These are phyloP conservation scores for Fusarium sp. DNA, from an alignment of 2,329 filamentous ascomycete genomes.

Conservation along the genomic window DNA sequence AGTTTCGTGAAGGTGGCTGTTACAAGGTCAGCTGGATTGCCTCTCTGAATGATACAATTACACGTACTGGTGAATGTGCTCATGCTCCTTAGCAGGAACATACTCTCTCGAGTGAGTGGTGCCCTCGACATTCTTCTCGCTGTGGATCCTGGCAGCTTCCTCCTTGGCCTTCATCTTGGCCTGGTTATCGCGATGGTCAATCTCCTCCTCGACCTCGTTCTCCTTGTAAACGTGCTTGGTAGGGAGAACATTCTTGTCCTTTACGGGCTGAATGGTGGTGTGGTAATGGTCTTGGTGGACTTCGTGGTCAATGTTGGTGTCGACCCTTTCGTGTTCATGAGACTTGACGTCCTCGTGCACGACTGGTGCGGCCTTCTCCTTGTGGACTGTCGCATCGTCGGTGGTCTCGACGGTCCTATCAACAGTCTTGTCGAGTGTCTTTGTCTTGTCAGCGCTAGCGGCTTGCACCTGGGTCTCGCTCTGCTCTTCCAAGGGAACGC, in stretches of 20 bases:
- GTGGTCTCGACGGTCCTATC: constrained; percentile 25
- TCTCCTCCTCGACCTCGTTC: constrained; percentile 26
- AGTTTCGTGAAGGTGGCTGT: constrained; percentile 28
- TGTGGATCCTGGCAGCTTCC: constrained; percentile 25
- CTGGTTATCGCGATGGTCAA: constrained; percentile 25
- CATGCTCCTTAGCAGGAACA: constrained; percentile 19
- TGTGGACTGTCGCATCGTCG: constrained; percentile 24
- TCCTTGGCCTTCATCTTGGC: constrained; percentile 25
- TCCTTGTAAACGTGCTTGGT: constrained; percentile 35
- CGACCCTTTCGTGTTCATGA: constrained; percentile 30
- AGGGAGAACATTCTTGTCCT: constrained; percentile 29
- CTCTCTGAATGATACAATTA: rapidly evolving
- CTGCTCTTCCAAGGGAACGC: background rate
- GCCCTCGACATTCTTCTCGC: constrained; percentile 23
- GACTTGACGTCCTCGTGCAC: constrained; percentile 33
- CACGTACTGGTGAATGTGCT: constrained; percentile 31
- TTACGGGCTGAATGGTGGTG: constrained; percentile 30
- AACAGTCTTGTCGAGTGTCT: constrained; percentile 16
- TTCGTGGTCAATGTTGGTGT: constrained; percentile 28
- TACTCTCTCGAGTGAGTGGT: constrained; percentile 26
- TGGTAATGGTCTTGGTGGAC: constrained; percentile 32
- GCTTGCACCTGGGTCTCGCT: constrained; percentile 10
- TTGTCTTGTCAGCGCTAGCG: background rate
- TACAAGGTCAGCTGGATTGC: background rate
- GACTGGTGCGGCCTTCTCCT: constrained; percentile 25